phyloP scores from a whole-genome alignment of 495 filamentous ascomycete species.

The Pyronema domesticum region DNA sequence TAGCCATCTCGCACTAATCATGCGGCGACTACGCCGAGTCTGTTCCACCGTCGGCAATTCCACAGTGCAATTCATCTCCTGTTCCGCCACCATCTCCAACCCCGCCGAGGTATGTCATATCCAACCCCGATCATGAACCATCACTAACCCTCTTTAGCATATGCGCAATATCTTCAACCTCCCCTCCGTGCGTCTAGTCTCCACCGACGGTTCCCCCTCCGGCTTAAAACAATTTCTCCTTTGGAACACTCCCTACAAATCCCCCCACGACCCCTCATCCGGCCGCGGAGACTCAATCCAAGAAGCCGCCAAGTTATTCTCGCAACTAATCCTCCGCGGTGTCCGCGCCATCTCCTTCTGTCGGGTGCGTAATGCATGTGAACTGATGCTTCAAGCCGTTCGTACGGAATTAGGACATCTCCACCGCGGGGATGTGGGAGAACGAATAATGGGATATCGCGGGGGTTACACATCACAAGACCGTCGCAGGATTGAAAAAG shows the following conservation, averaged over 20 bases:
- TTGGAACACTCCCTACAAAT: conserved; percentile 96
- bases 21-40: conserved; percentile 74
- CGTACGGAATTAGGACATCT: conserved; percentile 55
- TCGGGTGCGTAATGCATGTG: conserved; percentile 69
- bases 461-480: conserved; percentile 95
- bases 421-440: conserved; percentile 53
- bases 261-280: conserved; percentile 67
- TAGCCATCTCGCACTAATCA: conserved; percentile 83
- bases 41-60: conserved; percentile 85
- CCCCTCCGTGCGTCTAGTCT: conserved; percentile 52
- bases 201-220: conserved; percentile 85
- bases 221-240: conserved; percentile 91
- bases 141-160: conserved; percentile 35
- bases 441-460: conserved; percentile 83
- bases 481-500: conserved; percentile 69
- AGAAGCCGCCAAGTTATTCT: conserved; percentile 78
- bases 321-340: conserved; percentile 71
- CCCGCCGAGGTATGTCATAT: conserved; percentile 35
- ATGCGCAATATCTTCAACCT: conserved; percentile 91
- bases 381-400: conserved; percentile 64
- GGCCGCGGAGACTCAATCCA: conserved; percentile 66
- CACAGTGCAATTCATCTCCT: conserved; percentile 83
- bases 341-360: conserved; percentile 92
- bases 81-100: conserved; percentile 93
- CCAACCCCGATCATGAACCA: not conserved